Evolutionary conservation across 2,329 filamentous ascomycete species (phyloP).

Genomic region (Pyricularia grisea): DNA sequence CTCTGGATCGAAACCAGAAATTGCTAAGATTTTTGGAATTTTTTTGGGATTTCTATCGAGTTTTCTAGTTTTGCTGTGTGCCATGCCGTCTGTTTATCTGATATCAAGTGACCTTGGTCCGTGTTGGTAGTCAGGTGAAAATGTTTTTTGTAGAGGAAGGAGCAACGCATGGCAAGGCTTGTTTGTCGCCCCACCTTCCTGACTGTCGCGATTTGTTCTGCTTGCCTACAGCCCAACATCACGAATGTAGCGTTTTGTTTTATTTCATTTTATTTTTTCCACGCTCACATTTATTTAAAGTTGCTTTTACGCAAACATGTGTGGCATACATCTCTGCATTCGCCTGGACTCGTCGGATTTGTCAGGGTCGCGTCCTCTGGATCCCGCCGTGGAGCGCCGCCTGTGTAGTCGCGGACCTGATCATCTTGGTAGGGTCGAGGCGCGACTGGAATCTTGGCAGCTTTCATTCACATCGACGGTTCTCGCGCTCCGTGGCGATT

Average conservation of each 20-base stretch:
- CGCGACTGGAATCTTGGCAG: constrained; percentile 19
- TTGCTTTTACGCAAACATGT: constrained; percentile 35
- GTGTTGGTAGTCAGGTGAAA: background rate
- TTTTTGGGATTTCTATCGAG: background rate
- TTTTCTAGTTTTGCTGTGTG: background rate
- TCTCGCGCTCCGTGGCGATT: constrained; percentile 73
- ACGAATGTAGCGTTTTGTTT: background rate
- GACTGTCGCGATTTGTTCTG: background rate
- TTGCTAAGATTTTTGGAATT: constrained; percentile 6
- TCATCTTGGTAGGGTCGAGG: constrained; percentile 36
- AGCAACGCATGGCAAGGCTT: background rate
- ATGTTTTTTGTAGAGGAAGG: background rate
- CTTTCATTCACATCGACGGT: constrained; percentile 74
- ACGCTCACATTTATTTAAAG: background rate
- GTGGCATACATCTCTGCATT: constrained; percentile 48
- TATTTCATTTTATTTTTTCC: background rate
- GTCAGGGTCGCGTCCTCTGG: constrained; percentile 17
- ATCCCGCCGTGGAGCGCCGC: constrained; percentile 28
- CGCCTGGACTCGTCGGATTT: constrained; percentile 23
- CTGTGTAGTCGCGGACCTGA: constrained; percentile 52
- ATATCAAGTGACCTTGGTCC: background rate
- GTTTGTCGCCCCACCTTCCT: background rate
- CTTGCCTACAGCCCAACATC: background rate
- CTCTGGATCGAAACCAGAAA: constrained; percentile 13
- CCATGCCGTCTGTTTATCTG: background rate